A percentile compares a stretch with the other conserved stretches of the same genome.
Evolutionary conservation across 2,329 filamentous ascomycete genomes (phyloP).

Genomic region (Paracoccidioides brasiliensis): DNA sequence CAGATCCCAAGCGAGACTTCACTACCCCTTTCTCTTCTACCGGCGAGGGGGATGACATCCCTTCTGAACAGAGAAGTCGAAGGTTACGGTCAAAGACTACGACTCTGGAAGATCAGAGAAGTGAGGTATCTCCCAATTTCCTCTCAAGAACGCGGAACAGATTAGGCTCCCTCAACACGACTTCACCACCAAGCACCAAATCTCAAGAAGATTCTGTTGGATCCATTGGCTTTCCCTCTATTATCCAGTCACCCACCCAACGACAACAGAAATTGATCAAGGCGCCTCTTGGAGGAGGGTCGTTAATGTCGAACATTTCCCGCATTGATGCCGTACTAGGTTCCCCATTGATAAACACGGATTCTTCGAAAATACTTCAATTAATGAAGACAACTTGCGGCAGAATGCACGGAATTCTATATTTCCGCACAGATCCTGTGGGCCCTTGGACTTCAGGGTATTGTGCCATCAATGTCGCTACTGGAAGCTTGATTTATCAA

Average conservation of each 20-base stretch:
- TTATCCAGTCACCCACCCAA: constrained; percentile 30
- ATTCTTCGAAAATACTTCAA: constrained; percentile 36
- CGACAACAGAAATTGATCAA: constrained; percentile 25
- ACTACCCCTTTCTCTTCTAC: constrained; percentile 18
- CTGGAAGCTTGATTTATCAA: constrained; percentile 38
- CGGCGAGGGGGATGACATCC: constrained; percentile 22
- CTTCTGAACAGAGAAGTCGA: constrained; percentile 19
- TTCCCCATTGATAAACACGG: constrained; percentile 29
- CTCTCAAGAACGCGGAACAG: constrained; percentile 23
- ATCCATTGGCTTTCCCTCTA: constrained; percentile 38
- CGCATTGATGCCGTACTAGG: constrained; percentile 21
- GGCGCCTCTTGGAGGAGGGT: constrained; percentile 18
- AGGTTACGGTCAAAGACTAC: constrained; percentile 30
- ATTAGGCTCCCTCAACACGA: constrained; percentile 30
- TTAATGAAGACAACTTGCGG: constrained; percentile 41
- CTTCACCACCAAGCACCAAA: constrained; percentile 20
- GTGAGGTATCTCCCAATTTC: constrained; percentile 24
- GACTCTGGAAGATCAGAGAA: constrained; percentile 31
- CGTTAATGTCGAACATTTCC: constrained; percentile 16
- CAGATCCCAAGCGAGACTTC: constrained; percentile 22
- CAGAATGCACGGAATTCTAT: constrained; percentile 41
- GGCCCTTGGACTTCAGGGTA: constrained; percentile 38
- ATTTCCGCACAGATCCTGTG: constrained; percentile 32
- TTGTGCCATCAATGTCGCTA: constrained; percentile 39
- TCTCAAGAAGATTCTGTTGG: constrained; percentile 25